Evolutionary conservation across 192 early-diverging fungal genomes (phyloP), one percentile per base, ranked within the genome.

Genomic region (Coemansia sp.): DNA sequence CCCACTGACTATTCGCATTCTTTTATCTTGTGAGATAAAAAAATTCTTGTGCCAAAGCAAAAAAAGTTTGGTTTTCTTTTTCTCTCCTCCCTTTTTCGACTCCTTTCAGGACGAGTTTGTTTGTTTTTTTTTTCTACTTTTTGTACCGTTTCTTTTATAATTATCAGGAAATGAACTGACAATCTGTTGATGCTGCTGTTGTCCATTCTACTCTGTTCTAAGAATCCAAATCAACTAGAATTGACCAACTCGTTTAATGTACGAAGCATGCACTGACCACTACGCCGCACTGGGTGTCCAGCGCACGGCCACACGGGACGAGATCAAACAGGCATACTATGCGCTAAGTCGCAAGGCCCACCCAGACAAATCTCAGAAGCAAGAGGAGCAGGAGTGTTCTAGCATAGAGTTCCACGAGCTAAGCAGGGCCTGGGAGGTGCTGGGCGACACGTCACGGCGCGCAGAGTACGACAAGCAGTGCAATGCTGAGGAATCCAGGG

Each of bases 281-380:
- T 82, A 82, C 26, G 39, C 54, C 4, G 66, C 65, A 3, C 59
- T 82, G 37, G 70, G 68, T 6, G 60, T 82, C 16, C 41, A 42
- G 0, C 37, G 32, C 4, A 63, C 61, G 0, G 74, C 79, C 6
- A 60, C 64, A 37, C 65, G 70, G 21, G 71, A 70, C 4, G 74
- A 74, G 40, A 77, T 82, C 64, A 76, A 76, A 53, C 71, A 49
- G 0, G 79, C 79, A 23, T 82, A 82, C 71, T 66, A 76, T 37
- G 52, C 56, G 1, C 66, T 82, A 13, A 74, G 79, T 19, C 71
- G 70, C 6, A 39, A 63, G 63, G 40, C 71, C 9, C 79, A 82
- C 12, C 79, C 79, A 0, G 79, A 82, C 63, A 82, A 71, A 48
- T 32, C 32, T 32, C 32, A 32, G 32, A 2, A 50, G 50, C 56